phyloP scores from a whole-genome alignment of 1,284 basidiomycete species.

The Sporisorium reilianum region DNA sequence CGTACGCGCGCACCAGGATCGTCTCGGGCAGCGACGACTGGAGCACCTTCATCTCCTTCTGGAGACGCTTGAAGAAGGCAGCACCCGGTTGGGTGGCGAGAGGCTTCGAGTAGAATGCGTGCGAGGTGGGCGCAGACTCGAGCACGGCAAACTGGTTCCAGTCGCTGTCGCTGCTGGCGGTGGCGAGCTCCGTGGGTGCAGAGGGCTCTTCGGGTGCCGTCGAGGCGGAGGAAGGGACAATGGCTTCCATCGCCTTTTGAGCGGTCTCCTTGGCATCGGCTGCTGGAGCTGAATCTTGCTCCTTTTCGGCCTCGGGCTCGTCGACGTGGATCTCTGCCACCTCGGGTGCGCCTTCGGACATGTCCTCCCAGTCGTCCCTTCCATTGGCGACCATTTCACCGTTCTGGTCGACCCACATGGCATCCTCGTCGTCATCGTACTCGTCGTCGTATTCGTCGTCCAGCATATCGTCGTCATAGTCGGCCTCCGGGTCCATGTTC shows the following conservation, averaged over 20 bases:
- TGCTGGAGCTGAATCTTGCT: not conserved
- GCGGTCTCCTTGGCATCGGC: not conserved
- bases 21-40: conserved; percentile 75
- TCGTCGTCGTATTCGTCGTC: conserved; percentile 34
- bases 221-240: not conserved
- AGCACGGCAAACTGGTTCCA: conserved; percentile 54
- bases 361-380: conserved; percentile 60
- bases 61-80: conserved; percentile 79
- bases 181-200: conserved; percentile 26
- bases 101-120: conserved; percentile 38
- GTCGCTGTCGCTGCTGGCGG: conserved; percentile 21
- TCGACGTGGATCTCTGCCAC: conserved; percentile 41
- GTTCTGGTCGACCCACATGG: conserved; percentile 55
- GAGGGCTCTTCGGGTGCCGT: conserved; percentile 6
- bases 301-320: conserved; percentile 11
- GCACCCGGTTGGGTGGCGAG: conserved; percentile 71
- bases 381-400: conserved; percentile 53
- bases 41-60: conserved; percentile 85
- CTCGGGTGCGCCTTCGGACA: conserved; percentile 37
- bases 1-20: conserved; percentile 73
- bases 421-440: conserved; percentile 24
- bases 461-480: conserved; percentile 14
- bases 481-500: conserved; percentile 17
- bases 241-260: conserved; percentile 18
- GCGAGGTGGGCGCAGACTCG: conserved; percentile 52